A percentile compares a stretch with the other conserved stretches of the same genome.
Evolutionary conservation across 495 filamentous ascomycete genomes (phyloP).

Genomic region (Penicillium flavigenum): DNA sequence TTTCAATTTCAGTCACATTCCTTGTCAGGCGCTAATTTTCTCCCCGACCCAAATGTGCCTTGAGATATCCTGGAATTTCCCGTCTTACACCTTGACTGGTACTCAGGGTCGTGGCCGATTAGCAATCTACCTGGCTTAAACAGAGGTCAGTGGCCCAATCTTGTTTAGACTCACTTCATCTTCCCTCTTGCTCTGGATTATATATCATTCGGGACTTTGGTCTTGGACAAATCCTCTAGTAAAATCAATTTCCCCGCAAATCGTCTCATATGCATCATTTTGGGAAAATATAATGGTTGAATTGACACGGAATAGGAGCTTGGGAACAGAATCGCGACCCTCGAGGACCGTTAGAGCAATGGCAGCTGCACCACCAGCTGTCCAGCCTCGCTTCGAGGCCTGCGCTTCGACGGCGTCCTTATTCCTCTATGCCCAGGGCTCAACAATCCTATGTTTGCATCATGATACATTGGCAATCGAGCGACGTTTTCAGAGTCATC

Average conservation of each 20-base stretch:
- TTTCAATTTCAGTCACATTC: slow-evolving; percentile 14
- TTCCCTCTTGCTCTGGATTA: neutral
- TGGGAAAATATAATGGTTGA: slow-evolving; percentile 25
- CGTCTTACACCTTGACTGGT: slow-evolving; percentile 22
- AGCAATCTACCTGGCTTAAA: slow-evolving; percentile 17
- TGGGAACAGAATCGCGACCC: slow-evolving; percentile 28
- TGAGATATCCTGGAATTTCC: slow-evolving; percentile 17
- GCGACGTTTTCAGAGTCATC: slow-evolving; percentile 79
- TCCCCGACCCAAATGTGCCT: slow-evolving; percentile 21
- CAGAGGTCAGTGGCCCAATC: slow-evolving; percentile 22
- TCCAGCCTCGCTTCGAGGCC: slow-evolving; percentile 67
- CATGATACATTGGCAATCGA: slow-evolving; percentile 92
- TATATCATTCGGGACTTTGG: slow-evolving; percentile 8
- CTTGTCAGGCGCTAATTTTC: slow-evolving; percentile 19
- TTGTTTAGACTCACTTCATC: slow-evolving; percentile 3
- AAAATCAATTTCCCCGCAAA: slow-evolving; percentile 1
- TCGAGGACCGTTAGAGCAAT: slow-evolving; percentile 30
- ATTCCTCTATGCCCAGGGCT: slow-evolving; percentile 82
- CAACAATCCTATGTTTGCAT: slow-evolving; percentile 74
- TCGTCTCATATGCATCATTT: neutral
- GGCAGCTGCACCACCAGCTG: slow-evolving; percentile 50
- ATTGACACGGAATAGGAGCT: slow-evolving; percentile 36
- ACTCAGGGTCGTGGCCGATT: slow-evolving; percentile 26
- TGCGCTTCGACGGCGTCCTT: slow-evolving; percentile 84
- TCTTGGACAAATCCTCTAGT: neutral